Percentiles rank a stretch among this genome's conserved stretches.
Evolutionary conservation across 441 rosid species (phyloP).

Genomic region (Arabidopsis hybrid): DNA sequence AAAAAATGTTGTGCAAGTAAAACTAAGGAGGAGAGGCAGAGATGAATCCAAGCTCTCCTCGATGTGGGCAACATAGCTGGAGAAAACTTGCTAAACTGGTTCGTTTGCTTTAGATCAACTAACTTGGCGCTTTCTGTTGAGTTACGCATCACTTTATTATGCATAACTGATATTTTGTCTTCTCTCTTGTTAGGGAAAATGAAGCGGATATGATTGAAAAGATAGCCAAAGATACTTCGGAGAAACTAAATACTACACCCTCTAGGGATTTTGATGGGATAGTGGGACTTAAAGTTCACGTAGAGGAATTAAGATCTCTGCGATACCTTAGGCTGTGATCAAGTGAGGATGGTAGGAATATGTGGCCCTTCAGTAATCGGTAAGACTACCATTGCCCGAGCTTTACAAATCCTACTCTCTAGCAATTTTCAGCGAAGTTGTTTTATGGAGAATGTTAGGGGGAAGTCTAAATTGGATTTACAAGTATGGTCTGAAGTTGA

Average conservation of each 20-base stretch:
- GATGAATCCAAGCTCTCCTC: neutral
- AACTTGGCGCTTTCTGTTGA: neutral
- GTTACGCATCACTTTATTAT: neutral
- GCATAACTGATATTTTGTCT: neutral
- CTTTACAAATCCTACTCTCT: slow-evolving; percentile 17
- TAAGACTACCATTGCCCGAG: slow-evolving; percentile 26
- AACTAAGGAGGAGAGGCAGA: neutral
- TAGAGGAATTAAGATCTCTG: neutral
- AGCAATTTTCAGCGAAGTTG: slow-evolving; percentile 9
- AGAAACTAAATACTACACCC: neutral
- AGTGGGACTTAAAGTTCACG: too few species aligned
- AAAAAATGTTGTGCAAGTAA: neutral
- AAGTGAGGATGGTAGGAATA: neutral
- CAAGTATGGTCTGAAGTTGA: neutral
- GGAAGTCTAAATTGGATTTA: neutral
- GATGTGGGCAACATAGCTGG: neutral
- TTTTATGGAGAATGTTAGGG: slow-evolving; percentile 25
- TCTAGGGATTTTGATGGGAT: neutral
- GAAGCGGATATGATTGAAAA: neutral
- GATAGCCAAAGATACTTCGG: neutral
- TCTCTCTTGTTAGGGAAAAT: neutral
- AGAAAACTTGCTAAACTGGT: neutral
- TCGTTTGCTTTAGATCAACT: neutral
- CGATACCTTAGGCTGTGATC: neutral
- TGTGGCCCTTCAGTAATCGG: neutral